Evolutionary conservation across 1,139 yeast species (phyloP).

Genomic region (Pichia sp.): DNA sequence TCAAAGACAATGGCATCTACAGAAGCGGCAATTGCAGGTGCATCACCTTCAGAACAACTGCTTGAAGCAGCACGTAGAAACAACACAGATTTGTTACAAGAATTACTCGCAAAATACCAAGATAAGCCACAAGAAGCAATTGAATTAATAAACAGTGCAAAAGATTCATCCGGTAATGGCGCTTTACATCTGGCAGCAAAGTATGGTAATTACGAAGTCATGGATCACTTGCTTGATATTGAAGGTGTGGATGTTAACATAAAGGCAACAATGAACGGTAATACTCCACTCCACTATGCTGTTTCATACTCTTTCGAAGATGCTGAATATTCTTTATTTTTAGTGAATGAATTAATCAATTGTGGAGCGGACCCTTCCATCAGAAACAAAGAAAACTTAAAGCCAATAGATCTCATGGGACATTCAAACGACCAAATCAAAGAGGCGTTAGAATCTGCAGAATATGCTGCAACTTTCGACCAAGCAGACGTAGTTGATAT

Average conservation of each 20-base stretch:
- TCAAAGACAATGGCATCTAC: neutral
- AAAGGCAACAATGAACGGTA: conserved; percentile 64
- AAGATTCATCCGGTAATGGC: conserved; percentile 80
- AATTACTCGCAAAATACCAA: conserved; percentile 47
- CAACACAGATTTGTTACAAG: conserved; percentile 70
- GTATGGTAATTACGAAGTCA: conserved; percentile 82
- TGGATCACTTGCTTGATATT: conserved; percentile 78
- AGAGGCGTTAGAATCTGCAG: conserved; percentile 76
- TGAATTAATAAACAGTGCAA: conserved; percentile 61
- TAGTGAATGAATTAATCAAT: conserved; percentile 79
- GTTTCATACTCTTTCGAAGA: conserved; percentile 74
- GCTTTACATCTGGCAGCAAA: conserved; percentile 81
- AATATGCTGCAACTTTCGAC: conserved; percentile 37
- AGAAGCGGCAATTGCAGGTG: conserved; percentile 47
- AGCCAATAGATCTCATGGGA: conserved; percentile 65
- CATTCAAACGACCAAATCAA: conserved; percentile 51
- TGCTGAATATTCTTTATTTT: conserved; percentile 81
- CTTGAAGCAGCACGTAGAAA: conserved; percentile 88
- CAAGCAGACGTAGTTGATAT: conserved; percentile 22
- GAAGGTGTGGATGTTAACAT: conserved; percentile 94
- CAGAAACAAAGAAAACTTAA: conserved; percentile 58
- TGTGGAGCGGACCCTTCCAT: conserved; percentile 85
- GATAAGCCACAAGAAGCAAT: conserved; percentile 52
- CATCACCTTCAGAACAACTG: conserved; percentile 74
- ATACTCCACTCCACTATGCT: conserved; percentile 88